phyloP scores from a whole-genome alignment of 495 filamentous ascomycete species.

The Rhypophila decipiens region DNA sequence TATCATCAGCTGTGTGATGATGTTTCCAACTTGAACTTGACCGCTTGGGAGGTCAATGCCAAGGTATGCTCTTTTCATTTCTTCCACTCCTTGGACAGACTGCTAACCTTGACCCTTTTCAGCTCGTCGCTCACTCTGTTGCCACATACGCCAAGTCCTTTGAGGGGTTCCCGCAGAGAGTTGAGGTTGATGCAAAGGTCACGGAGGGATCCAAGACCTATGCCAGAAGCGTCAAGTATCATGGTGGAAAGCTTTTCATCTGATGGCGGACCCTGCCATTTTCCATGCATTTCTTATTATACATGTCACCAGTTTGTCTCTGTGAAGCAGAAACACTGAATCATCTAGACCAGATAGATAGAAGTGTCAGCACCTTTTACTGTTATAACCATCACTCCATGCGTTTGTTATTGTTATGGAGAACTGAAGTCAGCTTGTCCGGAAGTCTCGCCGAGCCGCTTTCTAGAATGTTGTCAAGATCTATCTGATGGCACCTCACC shows the following conservation, averaged over 20 bases:
- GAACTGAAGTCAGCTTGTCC: too few relatives aligned
- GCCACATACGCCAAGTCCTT: conserved; percentile 48
- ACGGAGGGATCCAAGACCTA: conserved; percentile 9
- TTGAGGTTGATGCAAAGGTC: conserved; percentile 2
- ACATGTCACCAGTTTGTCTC: not conserved
- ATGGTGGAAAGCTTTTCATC: conserved; percentile 30
- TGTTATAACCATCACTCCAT: too few relatives aligned
- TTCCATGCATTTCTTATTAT: not conserved
- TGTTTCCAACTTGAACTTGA: conserved; percentile 42
- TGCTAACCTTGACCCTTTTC: not conserved
- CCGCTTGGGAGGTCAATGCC: conserved; percentile 49
- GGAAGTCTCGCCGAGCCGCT: too few relatives aligned
- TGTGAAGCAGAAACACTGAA: not conserved
- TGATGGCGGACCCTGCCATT: conserved; percentile 7
- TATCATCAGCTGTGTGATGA: conserved; percentile 52
- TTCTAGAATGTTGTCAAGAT: too few relatives aligned
- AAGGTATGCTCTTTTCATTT: conserved; percentile 28
- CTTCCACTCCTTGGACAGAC: not conserved
- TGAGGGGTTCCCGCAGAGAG: conserved; percentile 45
- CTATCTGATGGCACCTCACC: too few relatives aligned
- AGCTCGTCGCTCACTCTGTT: conserved; percentile 51
- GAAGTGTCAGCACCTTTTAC: too few relatives aligned
- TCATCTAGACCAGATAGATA: not conserved
- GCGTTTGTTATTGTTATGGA: too few relatives aligned
- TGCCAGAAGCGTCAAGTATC: conserved; percentile 24